These are phyloP conservation scores for Pseudogymnoascus sp. DNA, from an alignment of 2,329 filamentous ascomycete species.

Conservation along the genomic window DNA sequence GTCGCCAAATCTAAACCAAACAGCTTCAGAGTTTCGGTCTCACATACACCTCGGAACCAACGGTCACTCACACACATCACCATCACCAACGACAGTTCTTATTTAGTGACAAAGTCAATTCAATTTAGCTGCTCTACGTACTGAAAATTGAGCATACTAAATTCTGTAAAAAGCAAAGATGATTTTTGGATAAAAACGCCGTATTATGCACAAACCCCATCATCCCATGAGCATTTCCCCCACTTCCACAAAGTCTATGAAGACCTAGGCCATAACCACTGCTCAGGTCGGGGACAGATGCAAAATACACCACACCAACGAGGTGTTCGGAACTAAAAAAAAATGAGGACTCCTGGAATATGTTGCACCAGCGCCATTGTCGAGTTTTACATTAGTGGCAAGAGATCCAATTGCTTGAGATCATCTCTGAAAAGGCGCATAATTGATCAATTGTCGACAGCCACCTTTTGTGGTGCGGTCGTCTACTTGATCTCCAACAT, in stretches of 20 bases:
- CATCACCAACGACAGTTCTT: neutral
- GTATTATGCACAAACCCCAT: slow-evolving; percentile 28
- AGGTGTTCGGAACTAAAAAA: neutral
- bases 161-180: slow-evolving; percentile 15
- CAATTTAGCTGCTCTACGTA: neutral
- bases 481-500: slow-evolving; percentile 72
- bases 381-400: slow-evolving; percentile 9
- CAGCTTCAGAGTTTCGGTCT: too few relatives aligned
- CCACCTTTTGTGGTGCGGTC: neutral
- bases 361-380: slow-evolving; percentile 1
- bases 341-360: neutral
- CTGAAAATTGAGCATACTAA: slow-evolving; percentile 9
- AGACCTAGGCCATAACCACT: slow-evolving; percentile 17
- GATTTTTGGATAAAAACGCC: slow-evolving; percentile 28
- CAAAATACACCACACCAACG: slow-evolving; percentile 21
- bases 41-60: neutral
- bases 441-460: neutral
- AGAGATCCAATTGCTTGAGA: neutral
- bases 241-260: slow-evolving; percentile 3
- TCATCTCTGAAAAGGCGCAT: neutral
- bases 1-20: neutral
- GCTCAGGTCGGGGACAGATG: slow-evolving; percentile 28
- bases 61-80: neutral
- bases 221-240: slow-evolving; percentile 23
- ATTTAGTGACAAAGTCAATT: slow-evolving; percentile 4